Evolutionary conservation across 2,329 filamentous ascomycete species (phyloP), one percentile per base, ranked within the genome.

Genomic region (Parafenestella ontariensis): DNA sequence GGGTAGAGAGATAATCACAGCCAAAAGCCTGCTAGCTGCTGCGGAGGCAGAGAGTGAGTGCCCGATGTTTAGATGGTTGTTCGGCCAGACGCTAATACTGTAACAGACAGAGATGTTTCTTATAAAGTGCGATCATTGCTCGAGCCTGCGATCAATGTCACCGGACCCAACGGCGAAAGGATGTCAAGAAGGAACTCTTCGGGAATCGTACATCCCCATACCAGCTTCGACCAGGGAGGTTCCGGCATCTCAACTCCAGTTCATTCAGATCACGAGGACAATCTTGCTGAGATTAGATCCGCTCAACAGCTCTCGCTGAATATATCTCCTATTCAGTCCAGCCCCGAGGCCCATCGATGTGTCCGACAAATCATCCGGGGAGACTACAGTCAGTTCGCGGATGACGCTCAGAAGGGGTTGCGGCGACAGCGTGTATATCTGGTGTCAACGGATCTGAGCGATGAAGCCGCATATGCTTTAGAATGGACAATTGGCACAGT

Each of bases 401-500:
- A 89, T 61, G 87, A 93, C 68, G 90, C 90, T 0, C 88, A 93
- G 52, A 89, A 91, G 11, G 91, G 92, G 47, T 83, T 91, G 45
- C 87, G 90, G 45, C 86, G 90, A 48, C 85, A 94, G 56, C 86
- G 95, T 48, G 96, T 95, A 68, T 99, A 98, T 72, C 80, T 99
- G 15, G 92, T 97, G n/a, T 94, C 95, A 3, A 97, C 92, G 0
- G 95, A 99, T 75, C 80, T 98, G 3, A 97, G 93, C 64, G 91
- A 95, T 33, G 95, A 99, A 78, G 93, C 94, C 4, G 91, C 91
- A 6, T 96, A 98, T 74, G 95, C 95, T 1, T 82, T 99, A 28
- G 95, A 99, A 75, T 99, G 95, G 95, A 95, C 94, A 0, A 93
- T 99, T 51, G 95, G 95, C 7, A 98, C 94, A 0, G 92, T 98